These are phyloP conservation scores for Tremellales sp. DNA, from an alignment of 1,284 basidiomycete species.

Conservation along the genomic window DNA sequence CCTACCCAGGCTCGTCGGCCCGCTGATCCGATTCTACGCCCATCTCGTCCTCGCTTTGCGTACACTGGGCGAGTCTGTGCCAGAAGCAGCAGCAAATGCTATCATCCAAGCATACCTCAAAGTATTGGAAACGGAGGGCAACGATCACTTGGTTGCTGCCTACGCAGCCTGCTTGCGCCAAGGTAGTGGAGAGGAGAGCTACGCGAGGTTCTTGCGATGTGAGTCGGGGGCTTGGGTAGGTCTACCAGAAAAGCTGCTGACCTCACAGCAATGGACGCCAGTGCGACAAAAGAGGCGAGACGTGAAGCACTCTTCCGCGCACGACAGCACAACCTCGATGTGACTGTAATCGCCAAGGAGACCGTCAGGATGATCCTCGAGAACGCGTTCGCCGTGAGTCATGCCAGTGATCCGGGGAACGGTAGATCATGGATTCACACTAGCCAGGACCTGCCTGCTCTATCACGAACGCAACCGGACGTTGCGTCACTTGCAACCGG, in stretches of 20 bases:
- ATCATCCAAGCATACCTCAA: constrained; percentile 87
- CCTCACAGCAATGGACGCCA: constrained; percentile 62
- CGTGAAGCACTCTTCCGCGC: constrained; percentile 71
- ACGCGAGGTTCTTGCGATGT: constrained; percentile 79
- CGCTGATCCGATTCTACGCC: constrained; percentile 77
- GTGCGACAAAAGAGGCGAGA: constrained; percentile 64
- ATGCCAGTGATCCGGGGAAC: neutral
- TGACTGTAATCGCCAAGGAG: constrained; percentile 71
- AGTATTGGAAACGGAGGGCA: constrained; percentile 77
- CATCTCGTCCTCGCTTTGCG: constrained; percentile 90
- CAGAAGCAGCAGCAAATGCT: constrained; percentile 68
- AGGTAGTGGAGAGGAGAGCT: constrained; percentile 80
- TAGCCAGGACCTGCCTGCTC: constrained; percentile 32
- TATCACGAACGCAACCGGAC: constrained; percentile 43
- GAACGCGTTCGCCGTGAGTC: constrained; percentile 64
- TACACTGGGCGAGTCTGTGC: constrained; percentile 69
- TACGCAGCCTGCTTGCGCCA: constrained; percentile 90
- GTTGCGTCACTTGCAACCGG: constrained; percentile 55
- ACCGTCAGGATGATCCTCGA: constrained; percentile 73
- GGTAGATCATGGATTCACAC: constrained; percentile 3
- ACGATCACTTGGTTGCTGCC: constrained; percentile 83
- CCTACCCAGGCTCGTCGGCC: constrained; percentile 31
- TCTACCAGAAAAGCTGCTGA: neutral
- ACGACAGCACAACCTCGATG: constrained; percentile 76
- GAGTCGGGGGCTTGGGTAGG: constrained; percentile 18